Evolutionary conservation across 768 basidiomycete genomes (phyloP).

Genomic region (Hygrocybe punicea): DNA sequence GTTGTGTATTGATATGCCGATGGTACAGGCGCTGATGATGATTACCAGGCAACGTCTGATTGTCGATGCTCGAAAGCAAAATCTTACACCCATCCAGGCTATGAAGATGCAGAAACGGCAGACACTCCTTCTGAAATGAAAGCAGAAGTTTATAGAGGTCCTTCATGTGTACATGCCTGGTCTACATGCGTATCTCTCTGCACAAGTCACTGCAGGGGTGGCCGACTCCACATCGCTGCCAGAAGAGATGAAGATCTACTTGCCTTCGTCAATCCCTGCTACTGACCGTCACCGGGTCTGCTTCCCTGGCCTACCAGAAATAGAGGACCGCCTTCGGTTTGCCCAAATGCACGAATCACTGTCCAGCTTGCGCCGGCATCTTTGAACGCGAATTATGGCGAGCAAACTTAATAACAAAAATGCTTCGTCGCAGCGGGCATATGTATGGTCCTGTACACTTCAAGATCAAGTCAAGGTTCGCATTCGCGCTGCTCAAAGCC

Average conservation of each 20-base stretch:
- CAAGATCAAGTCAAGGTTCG: constrained; percentile 14
- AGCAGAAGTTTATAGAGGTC: constrained; percentile 5
- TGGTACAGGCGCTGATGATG: background rate
- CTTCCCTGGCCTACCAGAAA: constrained; percentile 8
- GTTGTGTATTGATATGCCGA: background rate
- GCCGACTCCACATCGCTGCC: background rate
- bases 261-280: constrained; percentile 18
- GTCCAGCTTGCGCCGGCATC: too few species aligned
- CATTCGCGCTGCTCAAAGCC: background rate
- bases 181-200: background rate
- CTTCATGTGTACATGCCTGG: constrained; percentile 18
- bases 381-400: constrained; percentile 15
- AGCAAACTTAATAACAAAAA: constrained; percentile 18
- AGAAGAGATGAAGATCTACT: constrained; percentile 14
- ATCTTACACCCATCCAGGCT: constrained; percentile 3
- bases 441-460: constrained; percentile 12
- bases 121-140: constrained; percentile 3
- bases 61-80: background rate
- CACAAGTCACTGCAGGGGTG: too few species aligned
- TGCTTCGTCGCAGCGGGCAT: constrained; percentile 11
- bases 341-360: constrained; percentile 16
- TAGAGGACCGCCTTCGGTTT: constrained; percentile 18
- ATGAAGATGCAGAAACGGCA: constrained; percentile 5
- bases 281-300: constrained; percentile 5
- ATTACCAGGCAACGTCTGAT: background rate